Evolutionary conservation across 2,329 filamentous ascomycete genomes (phyloP), one percentile per base, ranked within the genome.

Genomic region (Fusarium equiseti): DNA sequence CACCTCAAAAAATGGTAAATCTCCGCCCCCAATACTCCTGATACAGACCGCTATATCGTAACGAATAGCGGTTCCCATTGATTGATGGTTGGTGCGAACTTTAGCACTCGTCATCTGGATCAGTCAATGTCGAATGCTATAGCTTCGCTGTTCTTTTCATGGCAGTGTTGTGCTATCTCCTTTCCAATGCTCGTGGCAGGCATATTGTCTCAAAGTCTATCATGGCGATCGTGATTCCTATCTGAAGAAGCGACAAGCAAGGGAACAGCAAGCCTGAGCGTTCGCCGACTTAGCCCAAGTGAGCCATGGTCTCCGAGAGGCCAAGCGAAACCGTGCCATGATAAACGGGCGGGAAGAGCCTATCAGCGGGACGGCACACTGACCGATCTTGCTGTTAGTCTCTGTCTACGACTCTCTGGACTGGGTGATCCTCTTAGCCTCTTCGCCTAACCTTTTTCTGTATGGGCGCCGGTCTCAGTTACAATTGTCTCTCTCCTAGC

Each of bases 291-390:
- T 53, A 46, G 50, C 59, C 60, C 53, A 27, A 70, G 40, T 61
- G 16, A 63, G 54, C 52, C 44, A 63, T 70, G 31, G 56, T 42
- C 44, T 65, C 66, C 56, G 66, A 51, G 22, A 22, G 52, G 42
- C 61, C 32, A 67, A 49, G 60, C 43, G 51, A 56, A 53, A 50
- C 43, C 49, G 48, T 58, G 43, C 62, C 22, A 24, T 65, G 51
- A 51, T 66, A 48, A 63, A 70, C 62, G 66, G 52, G 49, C 66
- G 66, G 62, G 66, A 70, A 71, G 68, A 71, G 68, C 68, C 68
- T 70, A 70, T 71, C 63, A 70, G 53, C 68, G 68, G 68, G 68
- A 64, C 68, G 67, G 68, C 68, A 68, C 67, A 71, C 55, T 46
- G 54, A 56, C 58, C 48, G 55, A 72, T 72, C 52, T 62, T 58